A percentile compares a stretch with the other conserved stretches of the same genome.
Evolutionary conservation across 2,329 filamentous ascomycete species (phyloP).

Genomic region (Talaromyces sp.): DNA sequence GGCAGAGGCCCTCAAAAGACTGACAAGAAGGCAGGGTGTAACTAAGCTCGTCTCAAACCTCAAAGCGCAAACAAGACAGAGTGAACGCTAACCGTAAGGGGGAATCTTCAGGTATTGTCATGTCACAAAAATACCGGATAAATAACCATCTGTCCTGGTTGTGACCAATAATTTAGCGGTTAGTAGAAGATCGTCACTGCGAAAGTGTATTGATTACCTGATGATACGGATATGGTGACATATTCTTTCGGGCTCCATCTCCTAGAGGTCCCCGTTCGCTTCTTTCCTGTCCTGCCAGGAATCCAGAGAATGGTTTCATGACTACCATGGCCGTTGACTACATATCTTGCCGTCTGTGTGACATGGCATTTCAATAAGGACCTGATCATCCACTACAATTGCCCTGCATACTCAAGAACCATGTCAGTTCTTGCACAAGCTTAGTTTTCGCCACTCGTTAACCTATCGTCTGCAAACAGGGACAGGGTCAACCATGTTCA

Average conservation of each 20-base stretch:
- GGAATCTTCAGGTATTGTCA: not conserved
- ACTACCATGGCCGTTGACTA: not conserved
- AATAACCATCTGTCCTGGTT: not conserved
- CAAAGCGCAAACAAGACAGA: not conserved
- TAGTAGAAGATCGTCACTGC: not conserved
- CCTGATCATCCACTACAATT: too few relatives aligned
- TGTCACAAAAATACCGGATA: not conserved
- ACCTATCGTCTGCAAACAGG: too few relatives aligned
- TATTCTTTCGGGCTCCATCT: constrained; percentile 9
- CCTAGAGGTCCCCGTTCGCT: constrained; percentile 1
- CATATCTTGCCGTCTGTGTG: not conserved
- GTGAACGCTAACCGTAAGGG: not conserved
- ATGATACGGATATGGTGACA: not conserved
- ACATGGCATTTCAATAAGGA: not conserved
- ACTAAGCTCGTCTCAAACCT: not conserved
- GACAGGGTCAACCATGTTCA: constrained; percentile 44
- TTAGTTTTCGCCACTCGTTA: not conserved
- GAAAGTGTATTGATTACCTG: not conserved
- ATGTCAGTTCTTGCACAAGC: constrained; percentile 3
- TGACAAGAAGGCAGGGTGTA: not conserved
- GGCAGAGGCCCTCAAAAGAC: not conserved
- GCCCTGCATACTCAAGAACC: not conserved
- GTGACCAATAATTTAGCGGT: not conserved
- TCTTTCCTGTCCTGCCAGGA: too few relatives aligned
- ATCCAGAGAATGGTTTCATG: too few relatives aligned